A percentile compares a stretch with the other conserved stretches of the same genome.
phyloP scores from a whole-genome alignment of 768 basidiomycete species.

The Cystofilobasidium ferigula region DNA sequence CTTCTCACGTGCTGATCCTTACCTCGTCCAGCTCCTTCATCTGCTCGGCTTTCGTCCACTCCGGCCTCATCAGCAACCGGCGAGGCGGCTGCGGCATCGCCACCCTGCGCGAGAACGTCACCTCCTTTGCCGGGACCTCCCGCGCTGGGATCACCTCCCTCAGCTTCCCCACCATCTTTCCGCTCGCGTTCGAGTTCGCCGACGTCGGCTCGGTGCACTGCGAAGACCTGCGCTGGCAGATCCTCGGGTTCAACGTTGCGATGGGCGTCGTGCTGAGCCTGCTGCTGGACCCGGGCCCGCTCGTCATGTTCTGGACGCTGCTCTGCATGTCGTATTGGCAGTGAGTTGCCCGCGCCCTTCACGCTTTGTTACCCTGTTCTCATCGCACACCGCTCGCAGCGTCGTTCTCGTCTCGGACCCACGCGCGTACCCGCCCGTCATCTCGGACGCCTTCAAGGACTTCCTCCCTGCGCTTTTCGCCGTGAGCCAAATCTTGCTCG shows the following conservation, averaged over 20 bases:
- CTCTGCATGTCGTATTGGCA: constrained; percentile 58
- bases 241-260: constrained; percentile 61
- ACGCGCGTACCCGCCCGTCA: constrained; percentile 51
- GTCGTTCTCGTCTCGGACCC: constrained; percentile 68
- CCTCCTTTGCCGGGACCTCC: constrained; percentile 53
- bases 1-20: neutral
- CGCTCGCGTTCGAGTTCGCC: constrained; percentile 54
- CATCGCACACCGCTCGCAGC: neutral
- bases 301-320: constrained; percentile 44
- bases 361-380: too few relatives aligned
- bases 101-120: constrained; percentile 60
- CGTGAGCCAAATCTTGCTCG: constrained; percentile 40
- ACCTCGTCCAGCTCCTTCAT: constrained; percentile 48
- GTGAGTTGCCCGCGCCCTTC: neutral
- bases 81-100: constrained; percentile 68
- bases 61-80: constrained; percentile 53
- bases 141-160: constrained; percentile 55
- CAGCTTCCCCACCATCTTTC: constrained; percentile 65
- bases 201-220: constrained; percentile 50
- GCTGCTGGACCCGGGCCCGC: constrained; percentile 57
- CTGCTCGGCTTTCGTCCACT: constrained; percentile 63
- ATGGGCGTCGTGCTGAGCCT: constrained; percentile 59
- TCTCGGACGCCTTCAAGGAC: constrained; percentile 60
- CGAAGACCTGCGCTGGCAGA: constrained; percentile 56
- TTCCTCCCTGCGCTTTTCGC: constrained; percentile 72